A percentile compares a stretch with the other conserved stretches of the same genome.
Conservation (phyloP, 2,329 filamentous ascomycete species). For the Penicillium sp. region DNA sequence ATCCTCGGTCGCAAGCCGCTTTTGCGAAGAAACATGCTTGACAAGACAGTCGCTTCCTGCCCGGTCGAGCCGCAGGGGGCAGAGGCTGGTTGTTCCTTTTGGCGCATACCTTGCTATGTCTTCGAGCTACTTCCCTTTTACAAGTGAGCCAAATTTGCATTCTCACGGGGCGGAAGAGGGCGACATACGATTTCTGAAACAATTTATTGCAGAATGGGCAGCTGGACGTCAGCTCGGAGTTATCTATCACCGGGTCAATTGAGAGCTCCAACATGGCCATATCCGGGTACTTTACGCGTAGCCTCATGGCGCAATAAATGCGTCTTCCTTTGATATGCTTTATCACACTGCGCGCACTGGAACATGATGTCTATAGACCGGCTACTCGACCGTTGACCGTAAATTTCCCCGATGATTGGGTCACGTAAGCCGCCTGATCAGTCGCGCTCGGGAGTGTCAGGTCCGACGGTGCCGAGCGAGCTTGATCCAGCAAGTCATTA, state of each 20-base stretch:
- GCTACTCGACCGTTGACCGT: not conserved
- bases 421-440: slow-evolving; percentile 2
- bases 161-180: not conserved
- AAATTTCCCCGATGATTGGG: not conserved
- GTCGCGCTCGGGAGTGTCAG: not conserved
- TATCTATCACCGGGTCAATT: slow-evolving; percentile 28
- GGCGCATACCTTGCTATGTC: slow-evolving; percentile 36
- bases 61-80: slow-evolving; percentile 34
- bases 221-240: slow-evolving; percentile 27
- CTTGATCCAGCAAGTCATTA: too few species aligned
- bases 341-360: slow-evolving; percentile 34
- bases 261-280: not conserved
- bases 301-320: slow-evolving; percentile 36
- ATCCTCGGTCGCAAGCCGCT: slow-evolving; percentile 31
- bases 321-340: slow-evolving; percentile 34
- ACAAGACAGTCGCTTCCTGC: slow-evolving; percentile 37
- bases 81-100: slow-evolving; percentile 34
- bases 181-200: slow-evolving; percentile 33
- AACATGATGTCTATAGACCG: slow-evolving; percentile 27
- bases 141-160: not conserved
- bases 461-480: not conserved
- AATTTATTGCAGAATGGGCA: slow-evolving; percentile 37
- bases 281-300: slow-evolving; percentile 28
- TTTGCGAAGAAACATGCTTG: slow-evolving; percentile 34
- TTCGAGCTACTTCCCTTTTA: slow-evolving; percentile 35